Evolutionary conservation across 1,284 basidiomycete species (phyloP).

Genomic region (Tilletia horrida): DNA sequence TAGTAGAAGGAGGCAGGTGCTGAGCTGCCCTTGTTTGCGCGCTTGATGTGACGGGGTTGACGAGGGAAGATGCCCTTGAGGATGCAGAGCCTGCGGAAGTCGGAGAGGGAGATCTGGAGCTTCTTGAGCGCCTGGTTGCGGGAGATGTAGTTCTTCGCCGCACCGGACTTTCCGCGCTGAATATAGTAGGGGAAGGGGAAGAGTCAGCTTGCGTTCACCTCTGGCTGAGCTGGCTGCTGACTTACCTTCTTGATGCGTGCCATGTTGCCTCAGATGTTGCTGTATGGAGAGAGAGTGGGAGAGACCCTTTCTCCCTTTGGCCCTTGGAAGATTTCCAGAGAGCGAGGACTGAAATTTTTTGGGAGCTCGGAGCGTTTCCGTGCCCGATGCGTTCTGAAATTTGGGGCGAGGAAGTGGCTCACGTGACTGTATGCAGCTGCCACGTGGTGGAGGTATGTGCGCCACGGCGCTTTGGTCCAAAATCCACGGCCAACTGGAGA

Average conservation of each 20-base stretch:
- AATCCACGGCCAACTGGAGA: no score
- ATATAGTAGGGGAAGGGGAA: no score
- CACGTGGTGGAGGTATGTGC: no score
- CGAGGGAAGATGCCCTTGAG: slow-evolving; percentile 98
- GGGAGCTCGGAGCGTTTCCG: slow-evolving; percentile 31
- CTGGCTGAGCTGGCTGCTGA: not conserved
- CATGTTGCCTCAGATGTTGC: slow-evolving; percentile 11
- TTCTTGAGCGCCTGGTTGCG: slow-evolving; percentile 66
- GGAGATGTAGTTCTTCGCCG: slow-evolving; percentile 72
- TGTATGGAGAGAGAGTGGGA: no score
- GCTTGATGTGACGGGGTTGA: slow-evolving; percentile 85
- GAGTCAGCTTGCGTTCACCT: not conserved
- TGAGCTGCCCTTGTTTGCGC: slow-evolving; percentile 95
- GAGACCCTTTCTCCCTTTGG: no score
- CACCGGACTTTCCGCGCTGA: slow-evolving; percentile 55
- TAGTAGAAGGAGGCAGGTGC: slow-evolving; percentile 98
- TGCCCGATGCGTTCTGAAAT: slow-evolving; percentile 16
- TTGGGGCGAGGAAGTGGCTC: not conserved
- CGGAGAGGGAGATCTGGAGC: slow-evolving; percentile 91
- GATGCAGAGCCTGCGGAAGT: slow-evolving; percentile 95
- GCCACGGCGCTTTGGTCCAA: no score
- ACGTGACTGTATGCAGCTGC: no score
- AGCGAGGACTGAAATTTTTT: not conserved
- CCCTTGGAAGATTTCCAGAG: no score
- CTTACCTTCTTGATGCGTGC: slow-evolving; percentile 36